phyloP scores from a whole-genome alignment of 1,139 yeast species.

The Sugiyamaella pinicola region DNA sequence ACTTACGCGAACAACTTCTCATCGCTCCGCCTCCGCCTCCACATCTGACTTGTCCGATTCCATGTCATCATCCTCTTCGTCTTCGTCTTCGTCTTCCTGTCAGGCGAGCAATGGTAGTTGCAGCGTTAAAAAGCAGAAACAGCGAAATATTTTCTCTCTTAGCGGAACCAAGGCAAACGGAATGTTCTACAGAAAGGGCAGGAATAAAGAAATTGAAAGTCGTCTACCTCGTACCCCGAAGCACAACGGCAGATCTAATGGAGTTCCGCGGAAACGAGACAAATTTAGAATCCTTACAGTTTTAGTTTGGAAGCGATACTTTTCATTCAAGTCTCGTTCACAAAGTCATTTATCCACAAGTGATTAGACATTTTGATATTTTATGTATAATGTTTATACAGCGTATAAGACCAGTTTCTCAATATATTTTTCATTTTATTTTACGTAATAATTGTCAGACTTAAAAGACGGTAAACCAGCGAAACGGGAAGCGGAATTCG shows the following conservation, averaged over 20 bases:
- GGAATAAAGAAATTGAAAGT: not conserved
- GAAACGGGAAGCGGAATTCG: too few relatives aligned
- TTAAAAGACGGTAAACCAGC: too few relatives aligned
- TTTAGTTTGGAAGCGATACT: slow-evolving; percentile 9
- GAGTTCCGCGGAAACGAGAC: slow-evolving; percentile 15
- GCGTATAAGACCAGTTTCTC: not conserved
- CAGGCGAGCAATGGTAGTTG: not conserved
- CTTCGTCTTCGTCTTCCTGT: not conserved
- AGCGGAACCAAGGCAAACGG: not conserved
- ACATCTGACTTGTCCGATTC: not conserved
- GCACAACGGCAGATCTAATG: not conserved
- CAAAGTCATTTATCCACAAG: slow-evolving; percentile 3
- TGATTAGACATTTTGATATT: not conserved
- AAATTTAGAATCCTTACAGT: slow-evolving; percentile 15
- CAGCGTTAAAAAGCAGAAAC: not conserved
- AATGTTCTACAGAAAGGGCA: not conserved
- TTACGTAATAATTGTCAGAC: too few relatives aligned
- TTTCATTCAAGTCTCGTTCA: slow-evolving; percentile 1
- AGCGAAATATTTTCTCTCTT: not conserved
- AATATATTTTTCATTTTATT: too few relatives aligned
- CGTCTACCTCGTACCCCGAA: not conserved
- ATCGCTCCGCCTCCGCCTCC: too few relatives aligned
- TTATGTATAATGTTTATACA: not conserved
- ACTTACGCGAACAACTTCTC: not conserved
- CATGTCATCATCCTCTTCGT: not conserved